Evolutionary conservation across 2,329 filamentous ascomycete genomes (phyloP), one percentile per base, ranked within the genome.

Genomic region (Aspergillus transmontanensis): DNA sequence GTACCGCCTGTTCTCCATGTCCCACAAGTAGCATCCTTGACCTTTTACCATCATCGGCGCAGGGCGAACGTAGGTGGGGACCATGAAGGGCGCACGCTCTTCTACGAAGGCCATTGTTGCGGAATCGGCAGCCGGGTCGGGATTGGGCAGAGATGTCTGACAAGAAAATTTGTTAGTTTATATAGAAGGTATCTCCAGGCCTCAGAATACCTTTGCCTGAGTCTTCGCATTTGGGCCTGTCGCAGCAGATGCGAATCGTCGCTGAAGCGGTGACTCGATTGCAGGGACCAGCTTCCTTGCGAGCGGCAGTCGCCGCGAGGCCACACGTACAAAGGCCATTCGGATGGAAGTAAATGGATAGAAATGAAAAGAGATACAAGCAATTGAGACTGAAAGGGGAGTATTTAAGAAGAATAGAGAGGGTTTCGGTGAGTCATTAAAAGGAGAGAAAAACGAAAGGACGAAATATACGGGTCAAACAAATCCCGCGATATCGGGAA

Each of bases 41-140:
- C 94, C 95, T 76, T 89, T 91, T 63, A 93, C 88, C 78, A 99
- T 97, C 74, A 98, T 91, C 2, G 93, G 93, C 51, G 91, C 86
- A 56, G 95, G 94, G 30, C 95, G 92, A 58, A 93, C 89, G 79
- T 99, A 99, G 59, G 95, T 99, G 2, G 93, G 90, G 32, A 99
- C 91, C 94, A 99, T 98, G 80, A 89, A 98, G 3, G 91, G 90
- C 36, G 89, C 85, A 72, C 93, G 89, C 65, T 92, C 87, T 69
- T 87, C 85, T 68, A 97, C 87, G 64, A 97, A 85, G 34, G 88
- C 85, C 39, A 88, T 86, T 68, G 92, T 96, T 71, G 87, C 82
- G 0, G 93, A 95, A 78, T 93, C 90, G 55, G 86, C 72, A 16
- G 88, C 74, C 41, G 93, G 92, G 73, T 96, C 93, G 56, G 90